Evolutionary conservation across 441 rosid genomes (phyloP), one percentile per base, ranked within the genome.

Genomic region (Bocquillonia castaneifolia): DNA sequence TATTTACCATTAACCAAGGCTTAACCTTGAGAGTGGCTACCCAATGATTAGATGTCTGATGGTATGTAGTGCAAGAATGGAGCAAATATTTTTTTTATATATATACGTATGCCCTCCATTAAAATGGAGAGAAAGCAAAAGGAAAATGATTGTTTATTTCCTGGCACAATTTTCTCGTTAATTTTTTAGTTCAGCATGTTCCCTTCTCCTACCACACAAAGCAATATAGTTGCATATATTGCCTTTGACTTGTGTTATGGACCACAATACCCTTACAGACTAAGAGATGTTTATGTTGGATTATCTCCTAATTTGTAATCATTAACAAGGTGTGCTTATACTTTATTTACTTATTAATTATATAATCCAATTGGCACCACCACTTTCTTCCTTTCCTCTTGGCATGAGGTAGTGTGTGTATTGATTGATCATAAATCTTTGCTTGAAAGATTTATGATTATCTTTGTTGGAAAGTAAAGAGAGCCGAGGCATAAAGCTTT

Each of bases 381-480:
- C 26, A 56, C 36, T 56, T 10, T 39, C 39, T 39, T 20, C 45
- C 28, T 10, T 40, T 40, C 40, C 40, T 0, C 23, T 42, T 23
- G 65, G 36, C 32, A 61, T 25, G 37, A 18, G 26, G 10, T 50
- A 50, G 67, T 50, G 44, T 31, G 28, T 32, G 45, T 28, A 2
- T 29, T 63, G 67, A 64, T 64, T 20, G 68, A 64, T 64, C 28
- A 22, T 48, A 20, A n/a, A 22, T 50, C 57, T 64, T 64, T 48
- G 65, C 10, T 68, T 58, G 36, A 68, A 68, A 68, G 72, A 48
- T 59, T 69, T 28, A 69, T 69, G 50, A 37, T 59, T 17, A 59
- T 28, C 72, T 48, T 68, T 68, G 72, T 68, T 68, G 72, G 58
- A 68, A 68, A 68, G 65, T 34, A 34, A 36, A 68, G 44, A 22